Evolutionary conservation across 2,329 filamentous ascomycete genomes (phyloP).

Genomic region (Arthrobotrys megalospora): DNA sequence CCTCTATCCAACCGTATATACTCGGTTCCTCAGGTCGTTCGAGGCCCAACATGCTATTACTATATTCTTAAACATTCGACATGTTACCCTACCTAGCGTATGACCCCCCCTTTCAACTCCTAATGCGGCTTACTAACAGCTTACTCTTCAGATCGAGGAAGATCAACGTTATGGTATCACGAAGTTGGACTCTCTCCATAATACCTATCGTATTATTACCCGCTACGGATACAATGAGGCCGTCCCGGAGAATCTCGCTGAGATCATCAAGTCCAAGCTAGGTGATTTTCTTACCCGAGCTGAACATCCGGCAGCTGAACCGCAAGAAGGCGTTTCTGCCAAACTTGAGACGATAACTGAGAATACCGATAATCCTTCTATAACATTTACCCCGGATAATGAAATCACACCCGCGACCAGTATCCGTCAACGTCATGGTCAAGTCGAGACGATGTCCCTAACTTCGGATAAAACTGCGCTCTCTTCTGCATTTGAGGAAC

Average conservation of each 20-base stretch:
- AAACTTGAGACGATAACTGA: slow-evolving; percentile 34
- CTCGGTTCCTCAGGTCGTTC: slow-evolving; percentile 81
- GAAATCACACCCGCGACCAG: slow-evolving; percentile 24
- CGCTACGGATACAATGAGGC: slow-evolving; percentile 81
- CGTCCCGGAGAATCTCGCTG: slow-evolving; percentile 76
- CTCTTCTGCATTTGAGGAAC: slow-evolving; percentile 54
- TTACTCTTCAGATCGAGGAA: slow-evolving; percentile 62
- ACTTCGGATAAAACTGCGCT: slow-evolving; percentile 39
- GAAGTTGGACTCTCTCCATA: slow-evolving; percentile 70
- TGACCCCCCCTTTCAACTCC: background rate
- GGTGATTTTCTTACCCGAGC: slow-evolving; percentile 30
- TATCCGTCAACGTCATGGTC: slow-evolving; percentile 32
- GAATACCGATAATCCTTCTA: background rate
- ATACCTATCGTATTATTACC: slow-evolving; percentile 78
- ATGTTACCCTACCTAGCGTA: slow-evolving; percentile 68
- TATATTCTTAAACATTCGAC: slow-evolving; percentile 80
- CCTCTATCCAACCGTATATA: slow-evolving; percentile 77
- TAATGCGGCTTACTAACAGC: background rate
- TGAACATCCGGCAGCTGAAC: slow-evolving; percentile 21
- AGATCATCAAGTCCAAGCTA: slow-evolving; percentile 61
- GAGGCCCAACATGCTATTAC: slow-evolving; percentile 77
- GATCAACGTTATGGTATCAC: slow-evolving; percentile 71
- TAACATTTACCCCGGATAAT: slow-evolving; percentile 16
- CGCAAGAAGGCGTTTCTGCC: slow-evolving; percentile 27
- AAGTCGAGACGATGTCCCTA: slow-evolving; percentile 24